Base-by-base conservation (phyloP, 1,139 yeast genomes). In the Hanseniaspora sp. region DNA sequence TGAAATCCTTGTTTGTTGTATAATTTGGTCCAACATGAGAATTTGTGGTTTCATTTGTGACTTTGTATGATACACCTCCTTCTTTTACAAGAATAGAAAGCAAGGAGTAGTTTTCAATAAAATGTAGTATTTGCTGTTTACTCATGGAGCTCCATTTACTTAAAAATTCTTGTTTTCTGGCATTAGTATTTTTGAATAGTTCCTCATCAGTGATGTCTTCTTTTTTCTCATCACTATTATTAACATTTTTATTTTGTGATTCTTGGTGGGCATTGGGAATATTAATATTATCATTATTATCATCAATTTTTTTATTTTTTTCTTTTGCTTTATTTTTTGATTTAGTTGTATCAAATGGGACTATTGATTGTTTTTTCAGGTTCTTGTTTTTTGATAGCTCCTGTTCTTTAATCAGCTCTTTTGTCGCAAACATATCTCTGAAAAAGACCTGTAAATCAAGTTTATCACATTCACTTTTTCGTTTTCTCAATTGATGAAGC, bases 351-450 rank as follows among this genome's bases (percentile, higher is more conserved):
- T 41, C 45, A 41, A 41, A 41, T 13, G 45, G 33, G 5, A 41
- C 37, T 17, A 43, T 31, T 6, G 23, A 31, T 13, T 43, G 46
- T 9, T 43, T 43, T 17, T 28, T 43, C 13, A 43, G 12, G 8
- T 30, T 43, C 37, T 43, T 43, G n/a, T 43, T 43, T 29, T 51
- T 51, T 9, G 39, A 18, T 1, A 45, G 12, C 7, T 39, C 48
- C 13, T 51, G 54, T 17, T 51, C 54, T 28, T 31, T 28, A 12
- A 46, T 42, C 13, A 51, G 7, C 23, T 51, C 54, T 7, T 43
- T 38, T 1, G 54, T 51, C 1, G 48, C 47, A 29, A 51, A 51
- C 11, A 51, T 51, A 9, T 51, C 48, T 45, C 54, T 51, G 30
- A 51, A 51, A 8, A 51, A 34, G 31, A 51, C 38, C 30, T 51